These are phyloP conservation scores for Lactarius quietus DNA, from an alignment of 768 basidiomycete genomes.

Conservation along the genomic window DNA sequence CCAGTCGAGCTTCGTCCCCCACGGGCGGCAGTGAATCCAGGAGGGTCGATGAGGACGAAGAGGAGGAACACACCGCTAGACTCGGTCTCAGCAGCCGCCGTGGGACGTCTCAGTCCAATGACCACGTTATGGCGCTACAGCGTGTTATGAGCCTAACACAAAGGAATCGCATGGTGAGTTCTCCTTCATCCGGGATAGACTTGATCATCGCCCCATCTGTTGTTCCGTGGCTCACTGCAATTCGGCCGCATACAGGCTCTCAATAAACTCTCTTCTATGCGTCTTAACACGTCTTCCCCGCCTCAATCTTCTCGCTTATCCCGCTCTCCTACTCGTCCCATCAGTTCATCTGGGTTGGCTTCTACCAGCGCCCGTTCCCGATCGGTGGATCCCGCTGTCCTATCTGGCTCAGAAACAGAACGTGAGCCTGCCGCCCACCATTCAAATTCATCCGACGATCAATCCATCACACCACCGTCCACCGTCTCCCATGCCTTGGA, in stretches of 20 bases:
- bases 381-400: conserved; percentile 29
- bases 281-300: conserved; percentile 55
- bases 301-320: conserved; percentile 38
- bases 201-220: too few species aligned
- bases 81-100: conserved; percentile 34
- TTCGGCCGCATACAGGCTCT: conserved; percentile 23
- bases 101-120: conserved; percentile 38
- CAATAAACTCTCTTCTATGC: conserved; percentile 55
- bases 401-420: conserved; percentile 81
- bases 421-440: conserved; percentile 46
- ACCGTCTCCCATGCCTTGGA: conserved; percentile 26
- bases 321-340: conserved; percentile 29
- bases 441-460: conserved; percentile 39
- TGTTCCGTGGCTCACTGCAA: too few species aligned
- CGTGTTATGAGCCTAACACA: conserved; percentile 67
- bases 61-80: conserved; percentile 63
- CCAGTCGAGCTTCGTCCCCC: conserved; percentile 22
- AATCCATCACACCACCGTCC: conserved; percentile 39
- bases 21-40: conserved; percentile 49
- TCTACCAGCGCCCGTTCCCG: conserved; percentile 34
- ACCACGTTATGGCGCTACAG: conserved; percentile 58
- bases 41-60: conserved; percentile 46
- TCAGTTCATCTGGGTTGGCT: conserved; percentile 29
- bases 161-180: conserved; percentile 67
- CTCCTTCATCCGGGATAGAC: conserved; percentile 18